A percentile compares a stretch with the other conserved stretches of the same genome.
Conservation (phyloP, 768 basidiomycete species). For the Collybiopsis confluens region DNA sequence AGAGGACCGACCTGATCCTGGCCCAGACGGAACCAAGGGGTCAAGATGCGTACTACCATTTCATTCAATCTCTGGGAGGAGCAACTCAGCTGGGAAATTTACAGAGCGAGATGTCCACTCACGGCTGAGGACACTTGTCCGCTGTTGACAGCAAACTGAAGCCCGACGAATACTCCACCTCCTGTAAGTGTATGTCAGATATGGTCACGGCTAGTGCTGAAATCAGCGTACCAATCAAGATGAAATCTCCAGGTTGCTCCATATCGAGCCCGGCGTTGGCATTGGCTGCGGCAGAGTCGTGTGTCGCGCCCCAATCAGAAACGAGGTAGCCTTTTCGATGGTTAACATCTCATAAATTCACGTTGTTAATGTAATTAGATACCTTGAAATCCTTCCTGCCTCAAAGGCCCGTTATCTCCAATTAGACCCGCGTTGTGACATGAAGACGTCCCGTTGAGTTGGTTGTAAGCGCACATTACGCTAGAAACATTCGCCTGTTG, state of each 20-base stretch:
- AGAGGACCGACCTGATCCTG: slow-evolving; percentile 36
- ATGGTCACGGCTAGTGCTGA: background rate
- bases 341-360: background rate
- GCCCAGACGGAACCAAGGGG: slow-evolving; percentile 42
- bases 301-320: slow-evolving; percentile 51
- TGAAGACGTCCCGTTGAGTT: slow-evolving; percentile 56
- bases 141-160: slow-evolving; percentile 30
- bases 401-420: slow-evolving; percentile 34
- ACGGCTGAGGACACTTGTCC: slow-evolving; percentile 30
- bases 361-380: background rate
- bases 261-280: slow-evolving; percentile 47
- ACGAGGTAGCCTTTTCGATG: slow-evolving; percentile 41
- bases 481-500: slow-evolving; percentile 43
- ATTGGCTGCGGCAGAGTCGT: slow-evolving; percentile 41
- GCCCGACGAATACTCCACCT: slow-evolving; percentile 31
- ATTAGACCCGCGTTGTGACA: slow-evolving; percentile 56
- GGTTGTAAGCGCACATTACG: slow-evolving; percentile 53
- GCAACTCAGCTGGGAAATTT: background rate
- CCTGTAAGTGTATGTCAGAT: slow-evolving; percentile 18
- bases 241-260: slow-evolving; percentile 47
- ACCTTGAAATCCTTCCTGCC: slow-evolving; percentile 41
- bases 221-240: slow-evolving; percentile 32
- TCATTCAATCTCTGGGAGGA: slow-evolving; percentile 33
- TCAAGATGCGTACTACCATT: slow-evolving; percentile 43
- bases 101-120: slow-evolving; percentile 2